phyloP scores from a whole-genome alignment of 1,284 basidiomycete species.

The Irpex rosettiformis region DNA sequence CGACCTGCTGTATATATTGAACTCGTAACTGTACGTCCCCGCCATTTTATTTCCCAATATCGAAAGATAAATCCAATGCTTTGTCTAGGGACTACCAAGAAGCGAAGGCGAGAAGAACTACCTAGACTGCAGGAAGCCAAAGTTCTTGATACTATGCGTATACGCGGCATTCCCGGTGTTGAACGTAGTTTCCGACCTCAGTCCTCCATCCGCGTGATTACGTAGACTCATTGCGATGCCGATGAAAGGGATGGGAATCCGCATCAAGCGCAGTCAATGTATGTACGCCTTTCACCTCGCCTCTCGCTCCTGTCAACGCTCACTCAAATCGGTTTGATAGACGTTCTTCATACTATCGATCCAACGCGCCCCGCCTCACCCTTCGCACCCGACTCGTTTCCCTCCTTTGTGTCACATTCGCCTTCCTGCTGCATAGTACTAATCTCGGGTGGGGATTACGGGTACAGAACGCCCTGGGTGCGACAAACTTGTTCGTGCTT shows the following conservation, averaged over 20 bases:
- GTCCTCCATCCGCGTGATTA: too few species aligned
- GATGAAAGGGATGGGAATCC: slow-evolving; percentile 35
- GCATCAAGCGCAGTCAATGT: slow-evolving; percentile 62
- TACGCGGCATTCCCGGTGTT: slow-evolving; percentile 61
- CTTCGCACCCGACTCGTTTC: slow-evolving; percentile 25
- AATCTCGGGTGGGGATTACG: slow-evolving; percentile 55
- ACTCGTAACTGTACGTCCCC: slow-evolving; percentile 56
- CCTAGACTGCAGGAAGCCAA: slow-evolving; percentile 62
- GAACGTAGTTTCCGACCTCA: slow-evolving; percentile 41
- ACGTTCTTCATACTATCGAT: slow-evolving; percentile 47
- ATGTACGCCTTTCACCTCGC: slow-evolving; percentile 38
- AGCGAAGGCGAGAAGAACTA: slow-evolving; percentile 80
- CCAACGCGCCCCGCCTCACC: slow-evolving; percentile 23
- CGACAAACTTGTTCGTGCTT: slow-evolving; percentile 63
- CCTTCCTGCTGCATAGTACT: slow-evolving; percentile 55
- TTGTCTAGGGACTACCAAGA: slow-evolving; percentile 53
- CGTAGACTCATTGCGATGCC: neutral
- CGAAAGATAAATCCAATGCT: neutral
- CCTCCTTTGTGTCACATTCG: slow-evolving; percentile 53
- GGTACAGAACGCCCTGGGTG: slow-evolving; percentile 64
- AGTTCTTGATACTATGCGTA: slow-evolving; percentile 56
- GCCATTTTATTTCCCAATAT: neutral
- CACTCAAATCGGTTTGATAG: too few species aligned
- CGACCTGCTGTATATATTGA: slow-evolving; percentile 65
- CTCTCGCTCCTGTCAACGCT: too few species aligned